phyloP scores from a whole-genome alignment of 176 grass and related monocot genomes.

The Aechmea fasciata region DNA sequence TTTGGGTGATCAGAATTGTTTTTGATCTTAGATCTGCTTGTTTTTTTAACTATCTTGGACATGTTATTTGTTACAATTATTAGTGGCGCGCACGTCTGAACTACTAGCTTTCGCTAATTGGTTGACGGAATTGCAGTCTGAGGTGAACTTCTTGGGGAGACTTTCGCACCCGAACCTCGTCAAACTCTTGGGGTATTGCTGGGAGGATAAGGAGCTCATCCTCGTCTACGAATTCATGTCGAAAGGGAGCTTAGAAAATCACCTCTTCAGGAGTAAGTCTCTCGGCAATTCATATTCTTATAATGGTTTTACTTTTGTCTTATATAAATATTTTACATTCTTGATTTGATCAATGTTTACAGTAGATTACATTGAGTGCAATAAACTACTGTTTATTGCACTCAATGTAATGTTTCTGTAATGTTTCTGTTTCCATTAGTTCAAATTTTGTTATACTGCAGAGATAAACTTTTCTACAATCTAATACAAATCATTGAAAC shows the following conservation, averaged over 20 bases:
- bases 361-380: too few relatives aligned
- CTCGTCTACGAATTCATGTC: conserved; percentile 90
- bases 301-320: conserved; percentile 9
- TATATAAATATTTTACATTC: background rate
- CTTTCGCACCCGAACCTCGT: conserved; percentile 82
- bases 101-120: too few relatives aligned
- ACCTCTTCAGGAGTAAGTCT: conserved; percentile 65
- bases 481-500: background rate
- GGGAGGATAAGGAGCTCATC: conserved; percentile 72
- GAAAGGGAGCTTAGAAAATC: conserved; percentile 86
- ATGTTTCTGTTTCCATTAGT: too few relatives aligned
- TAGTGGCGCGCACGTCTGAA: too few relatives aligned
- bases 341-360: too few relatives aligned
- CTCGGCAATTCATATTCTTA: background rate
- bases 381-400: too few relatives aligned
- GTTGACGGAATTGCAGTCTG: conserved; percentile 39
- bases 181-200: conserved; percentile 80
- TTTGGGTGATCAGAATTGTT: too few relatives aligned
- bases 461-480: too few relatives aligned
- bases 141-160: conserved; percentile 79
- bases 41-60: background rate
- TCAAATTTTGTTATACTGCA: too few relatives aligned
- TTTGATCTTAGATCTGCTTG: background rate
- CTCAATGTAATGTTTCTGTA: too few relatives aligned
- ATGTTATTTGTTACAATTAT: too few relatives aligned